phyloP scores from a whole-genome alignment of 169 alveolate species.

The Plasmodium inui region DNA sequence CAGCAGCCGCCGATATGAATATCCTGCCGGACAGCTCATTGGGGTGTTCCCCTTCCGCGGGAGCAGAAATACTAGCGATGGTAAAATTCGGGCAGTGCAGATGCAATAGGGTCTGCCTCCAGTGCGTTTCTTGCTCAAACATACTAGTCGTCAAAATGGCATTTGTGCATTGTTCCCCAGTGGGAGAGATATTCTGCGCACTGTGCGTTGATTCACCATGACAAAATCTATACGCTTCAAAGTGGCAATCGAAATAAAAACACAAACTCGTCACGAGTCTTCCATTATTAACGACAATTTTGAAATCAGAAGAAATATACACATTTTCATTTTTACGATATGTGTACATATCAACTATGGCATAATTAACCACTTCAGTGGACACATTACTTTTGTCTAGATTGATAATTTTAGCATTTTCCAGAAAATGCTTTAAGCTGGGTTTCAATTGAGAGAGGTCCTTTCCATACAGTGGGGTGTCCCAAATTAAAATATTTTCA shows the following conservation, averaged over 20 bases:
- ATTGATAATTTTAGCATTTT: slow-evolving; percentile 78
- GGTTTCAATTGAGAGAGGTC: slow-evolving; percentile 78
- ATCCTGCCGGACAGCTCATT: slow-evolving; percentile 51
- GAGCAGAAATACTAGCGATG: slow-evolving; percentile 17
- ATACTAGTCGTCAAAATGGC: slow-evolving; percentile 81
- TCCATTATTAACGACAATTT: slow-evolving; percentile 63
- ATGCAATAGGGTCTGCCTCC: slow-evolving; percentile 87
- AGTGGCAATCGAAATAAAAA: slow-evolving; percentile 79
- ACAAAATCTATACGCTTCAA: slow-evolving; percentile 49
- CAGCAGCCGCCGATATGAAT: slow-evolving; percentile 17
- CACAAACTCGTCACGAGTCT: slow-evolving; percentile 71
- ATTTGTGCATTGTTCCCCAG: background rate
- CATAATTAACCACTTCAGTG: slow-evolving; percentile 76
- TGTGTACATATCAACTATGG: slow-evolving; percentile 71
- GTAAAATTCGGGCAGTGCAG: slow-evolving; percentile 41
- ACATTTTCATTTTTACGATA: slow-evolving; percentile 51
- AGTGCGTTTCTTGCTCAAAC: slow-evolving; percentile 81
- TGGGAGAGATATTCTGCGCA: slow-evolving; percentile 4
- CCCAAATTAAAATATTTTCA: slow-evolving; percentile 92
- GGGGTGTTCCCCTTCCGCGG: background rate
- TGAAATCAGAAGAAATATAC: slow-evolving; percentile 13
- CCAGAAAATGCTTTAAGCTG: slow-evolving; percentile 54
- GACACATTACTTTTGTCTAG: slow-evolving; percentile 72
- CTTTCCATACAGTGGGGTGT: slow-evolving; percentile 81
- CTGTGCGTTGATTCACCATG: slow-evolving; percentile 55